Conservation (phyloP, 495 filamentous ascomycete genomes). For the Oidiodendron maius region DNA sequence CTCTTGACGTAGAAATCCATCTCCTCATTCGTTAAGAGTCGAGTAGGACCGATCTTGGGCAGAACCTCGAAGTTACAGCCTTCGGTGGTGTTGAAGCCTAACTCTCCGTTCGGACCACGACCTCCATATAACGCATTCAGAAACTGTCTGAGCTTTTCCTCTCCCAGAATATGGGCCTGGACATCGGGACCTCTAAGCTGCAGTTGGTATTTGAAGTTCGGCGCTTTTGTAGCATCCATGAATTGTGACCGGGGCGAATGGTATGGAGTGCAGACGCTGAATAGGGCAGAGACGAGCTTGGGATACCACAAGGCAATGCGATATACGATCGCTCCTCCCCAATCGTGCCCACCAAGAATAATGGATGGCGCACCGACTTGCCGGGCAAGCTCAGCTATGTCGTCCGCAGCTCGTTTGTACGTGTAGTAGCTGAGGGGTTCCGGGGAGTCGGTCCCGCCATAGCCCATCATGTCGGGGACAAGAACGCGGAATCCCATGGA, state of each 20-base stretch:
- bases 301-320: conserved; percentile 68
- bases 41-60: conserved; percentile 38
- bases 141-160: conserved; percentile 58
- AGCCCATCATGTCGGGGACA: conserved; percentile 76
- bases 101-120: conserved; percentile 43
- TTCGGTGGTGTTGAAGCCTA: conserved; percentile 43
- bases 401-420: conserved; percentile 61
- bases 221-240: conserved; percentile 41
- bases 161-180: conserved; percentile 49
- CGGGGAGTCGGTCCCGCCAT: conserved; percentile 64
- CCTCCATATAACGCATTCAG: conserved; percentile 66
- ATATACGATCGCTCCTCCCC: conserved; percentile 54
- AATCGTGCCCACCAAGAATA: conserved; percentile 82
- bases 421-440: conserved; percentile 50
- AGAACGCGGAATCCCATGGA: conserved; percentile 64
- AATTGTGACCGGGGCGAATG: conserved; percentile 30
- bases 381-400: conserved; percentile 58
- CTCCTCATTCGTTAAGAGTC: conserved; percentile 60
- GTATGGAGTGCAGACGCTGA: conserved; percentile 77
- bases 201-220: conserved; percentile 80
- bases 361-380: conserved; percentile 52
- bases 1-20: conserved; percentile 70
- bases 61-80: conserved; percentile 49
- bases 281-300: conserved; percentile 61
- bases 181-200: conserved; percentile 64